Conservation (phyloP, 116 monocot genomes). For the Thalassia testudinum region DNA sequence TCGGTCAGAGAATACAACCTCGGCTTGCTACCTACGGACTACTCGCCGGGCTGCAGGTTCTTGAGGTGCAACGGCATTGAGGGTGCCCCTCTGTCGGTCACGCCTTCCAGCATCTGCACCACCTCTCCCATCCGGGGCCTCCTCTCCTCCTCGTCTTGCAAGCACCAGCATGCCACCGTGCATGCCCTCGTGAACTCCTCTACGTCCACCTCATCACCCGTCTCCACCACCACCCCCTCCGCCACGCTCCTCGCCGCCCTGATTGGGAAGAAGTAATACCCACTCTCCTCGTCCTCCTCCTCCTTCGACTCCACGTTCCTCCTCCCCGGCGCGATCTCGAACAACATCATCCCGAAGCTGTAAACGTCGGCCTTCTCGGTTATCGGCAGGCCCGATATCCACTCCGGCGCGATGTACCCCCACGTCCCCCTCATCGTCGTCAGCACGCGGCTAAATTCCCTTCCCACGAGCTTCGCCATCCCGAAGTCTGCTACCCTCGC, state of each 20-base stretch:
- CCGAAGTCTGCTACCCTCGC: slow-evolving; percentile 28
- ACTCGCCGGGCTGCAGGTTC: too few relatives aligned
- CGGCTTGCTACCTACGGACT: too few relatives aligned
- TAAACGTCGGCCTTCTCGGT: slow-evolving; percentile 22
- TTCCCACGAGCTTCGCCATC: slow-evolving; percentile 22
- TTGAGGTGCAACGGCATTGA: too few relatives aligned
- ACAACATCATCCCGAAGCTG: slow-evolving; percentile 23
- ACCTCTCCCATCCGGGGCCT: slow-evolving; percentile 30
- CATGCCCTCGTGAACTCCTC: slow-evolving; percentile 12
- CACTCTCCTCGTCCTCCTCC: not conserved
- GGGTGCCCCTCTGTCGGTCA: slow-evolving; percentile 11
- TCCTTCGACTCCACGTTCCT: slow-evolving; percentile 5
- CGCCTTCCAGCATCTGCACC: slow-evolving; percentile 20
- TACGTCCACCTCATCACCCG: slow-evolving; percentile 3
- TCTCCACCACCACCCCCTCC: slow-evolving; percentile 4
- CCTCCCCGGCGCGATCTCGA: slow-evolving; percentile 20
- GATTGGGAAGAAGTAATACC: slow-evolving; percentile 9
- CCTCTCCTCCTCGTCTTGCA: slow-evolving; percentile 20
- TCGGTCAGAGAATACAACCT: too few relatives aligned
- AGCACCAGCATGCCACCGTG: slow-evolving; percentile 20
- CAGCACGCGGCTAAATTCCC: slow-evolving; percentile 19
- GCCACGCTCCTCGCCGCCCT: slow-evolving; percentile 8
- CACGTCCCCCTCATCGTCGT: slow-evolving; percentile 25
- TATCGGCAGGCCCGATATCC: slow-evolving; percentile 20
- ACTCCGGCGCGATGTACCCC: slow-evolving; percentile 29